A percentile compares a stretch with the other conserved stretches of the same genome.
These are phyloP conservation scores for Blastobotrys serpentis DNA, from an alignment of 1,139 yeast genomes.

Conservation along the genomic window DNA sequence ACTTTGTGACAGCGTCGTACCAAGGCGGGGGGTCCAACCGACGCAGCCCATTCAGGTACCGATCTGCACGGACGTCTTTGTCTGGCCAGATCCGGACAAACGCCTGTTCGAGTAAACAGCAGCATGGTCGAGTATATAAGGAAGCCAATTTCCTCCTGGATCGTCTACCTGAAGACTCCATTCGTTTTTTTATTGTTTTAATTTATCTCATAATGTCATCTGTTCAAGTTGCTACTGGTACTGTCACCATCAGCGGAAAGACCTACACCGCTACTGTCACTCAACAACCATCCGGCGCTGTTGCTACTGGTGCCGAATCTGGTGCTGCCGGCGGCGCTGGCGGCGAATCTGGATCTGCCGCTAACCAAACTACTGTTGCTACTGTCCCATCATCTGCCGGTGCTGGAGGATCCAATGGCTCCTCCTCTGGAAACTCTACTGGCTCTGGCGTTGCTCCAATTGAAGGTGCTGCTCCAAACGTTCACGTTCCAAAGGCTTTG, in stretches of 20 bases:
- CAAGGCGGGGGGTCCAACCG: neutral
- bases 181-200: too few species aligned
- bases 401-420: neutral
- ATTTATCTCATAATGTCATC: too few species aligned
- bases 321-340: neutral
- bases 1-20: neutral
- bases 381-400: neutral
- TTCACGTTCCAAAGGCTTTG: constrained; percentile 10
- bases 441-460: neutral
- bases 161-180: too few species aligned
- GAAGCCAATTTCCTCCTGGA: neutral
- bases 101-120: constrained; percentile 3
- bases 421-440: neutral
- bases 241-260: constrained; percentile 5
- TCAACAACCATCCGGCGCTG: neutral
- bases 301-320: neutral
- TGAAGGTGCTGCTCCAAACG: constrained; percentile 3
- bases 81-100: neutral
- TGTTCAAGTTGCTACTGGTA: constrained; percentile 6
- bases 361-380: neutral
- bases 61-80: neutral
- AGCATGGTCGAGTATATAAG: neutral
- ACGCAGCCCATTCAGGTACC: neutral
- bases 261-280: constrained; percentile 3
- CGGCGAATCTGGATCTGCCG: neutral